phyloP scores from a whole-genome alignment of 75 land plant species.

The Azolla pinnata region DNA sequence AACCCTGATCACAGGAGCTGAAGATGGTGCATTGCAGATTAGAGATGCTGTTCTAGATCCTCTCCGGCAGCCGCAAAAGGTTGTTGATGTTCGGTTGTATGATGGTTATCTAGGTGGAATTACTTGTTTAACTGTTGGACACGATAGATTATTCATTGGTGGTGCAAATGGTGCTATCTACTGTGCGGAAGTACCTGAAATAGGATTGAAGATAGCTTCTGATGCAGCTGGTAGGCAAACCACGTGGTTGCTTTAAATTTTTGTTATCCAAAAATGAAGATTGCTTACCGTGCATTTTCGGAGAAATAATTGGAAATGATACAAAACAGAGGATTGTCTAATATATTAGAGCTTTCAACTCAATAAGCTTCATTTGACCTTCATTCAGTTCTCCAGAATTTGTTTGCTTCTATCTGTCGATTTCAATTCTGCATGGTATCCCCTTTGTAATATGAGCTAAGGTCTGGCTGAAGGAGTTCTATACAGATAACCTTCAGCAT shows the following conservation, averaged over 20 bases:
- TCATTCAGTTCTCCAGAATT: too few species aligned
- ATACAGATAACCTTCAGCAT: too few species aligned
- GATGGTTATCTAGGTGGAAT: conserved; percentile 24
- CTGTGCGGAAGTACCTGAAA: conserved; percentile 3
- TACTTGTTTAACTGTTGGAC: conserved; percentile 8
- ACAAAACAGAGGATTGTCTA: too few species aligned
- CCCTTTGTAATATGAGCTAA: too few species aligned
- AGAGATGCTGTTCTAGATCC: conserved; percentile 17
- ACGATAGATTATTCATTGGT: conserved; percentile 13
- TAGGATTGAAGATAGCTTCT: neutral
- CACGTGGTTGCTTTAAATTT: neutral
- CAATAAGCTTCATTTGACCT: too few species aligned
- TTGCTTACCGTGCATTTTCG: too few species aligned
- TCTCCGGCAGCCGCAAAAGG: conserved; percentile 16
- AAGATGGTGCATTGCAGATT: conserved; percentile 25
- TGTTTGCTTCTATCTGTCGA: too few species aligned
- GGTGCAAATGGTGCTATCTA: conserved; percentile 27
- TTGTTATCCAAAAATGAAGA: too few species aligned
- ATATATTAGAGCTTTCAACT: too few species aligned
- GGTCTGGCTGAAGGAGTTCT: too few species aligned
- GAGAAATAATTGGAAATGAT: too few species aligned
- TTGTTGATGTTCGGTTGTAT: conserved; percentile 19
- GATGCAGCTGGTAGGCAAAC: neutral
- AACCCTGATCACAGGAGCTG: conserved; percentile 16
- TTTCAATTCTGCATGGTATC: too few species aligned